phyloP scores from a whole-genome alignment of 352 stramenopile species.

The Pythium chondricola region DNA sequence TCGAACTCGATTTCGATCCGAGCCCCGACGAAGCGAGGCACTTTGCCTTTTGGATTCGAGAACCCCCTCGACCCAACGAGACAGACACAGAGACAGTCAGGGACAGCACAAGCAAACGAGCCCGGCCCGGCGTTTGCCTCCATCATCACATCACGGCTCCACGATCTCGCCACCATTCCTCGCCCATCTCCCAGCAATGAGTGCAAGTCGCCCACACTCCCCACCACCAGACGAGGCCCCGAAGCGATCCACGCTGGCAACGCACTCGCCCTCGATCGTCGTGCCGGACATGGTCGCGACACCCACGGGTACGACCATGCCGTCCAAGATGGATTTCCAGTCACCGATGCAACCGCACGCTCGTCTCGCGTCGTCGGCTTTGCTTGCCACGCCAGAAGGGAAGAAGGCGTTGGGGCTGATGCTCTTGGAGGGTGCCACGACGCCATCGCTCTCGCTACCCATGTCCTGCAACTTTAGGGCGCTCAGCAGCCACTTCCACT shows the following conservation, averaged over 20 bases:
- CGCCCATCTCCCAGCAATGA: background rate
- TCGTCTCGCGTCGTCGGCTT: constrained; percentile 9
- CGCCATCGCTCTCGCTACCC: constrained; percentile 19
- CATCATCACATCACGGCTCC: background rate
- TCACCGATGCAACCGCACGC: constrained; percentile 20
- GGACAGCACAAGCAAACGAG: too few relatives aligned
- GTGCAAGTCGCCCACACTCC: background rate
- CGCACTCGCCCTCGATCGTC: background rate
- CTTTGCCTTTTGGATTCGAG: background rate
- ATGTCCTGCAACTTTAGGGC: constrained; percentile 33
- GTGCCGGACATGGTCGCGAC: constrained; percentile 12
- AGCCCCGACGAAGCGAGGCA: too few relatives aligned
- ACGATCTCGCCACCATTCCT: background rate
- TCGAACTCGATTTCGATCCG: background rate
- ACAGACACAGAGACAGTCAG: background rate
- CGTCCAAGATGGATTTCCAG: constrained; percentile 23
- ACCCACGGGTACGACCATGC: constrained; percentile 8
- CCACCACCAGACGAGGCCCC: background rate
- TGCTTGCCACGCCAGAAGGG: constrained; percentile 10
- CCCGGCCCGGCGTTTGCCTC: too few relatives aligned
- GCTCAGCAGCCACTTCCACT: constrained; percentile 48
- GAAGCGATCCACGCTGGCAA: background rate
- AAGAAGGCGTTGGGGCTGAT: constrained; percentile 20
- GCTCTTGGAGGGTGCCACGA: constrained; percentile 16
- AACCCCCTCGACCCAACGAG: background rate